phyloP scores from a whole-genome alignment of 1,139 yeast species.

The Pichia sp. region DNA sequence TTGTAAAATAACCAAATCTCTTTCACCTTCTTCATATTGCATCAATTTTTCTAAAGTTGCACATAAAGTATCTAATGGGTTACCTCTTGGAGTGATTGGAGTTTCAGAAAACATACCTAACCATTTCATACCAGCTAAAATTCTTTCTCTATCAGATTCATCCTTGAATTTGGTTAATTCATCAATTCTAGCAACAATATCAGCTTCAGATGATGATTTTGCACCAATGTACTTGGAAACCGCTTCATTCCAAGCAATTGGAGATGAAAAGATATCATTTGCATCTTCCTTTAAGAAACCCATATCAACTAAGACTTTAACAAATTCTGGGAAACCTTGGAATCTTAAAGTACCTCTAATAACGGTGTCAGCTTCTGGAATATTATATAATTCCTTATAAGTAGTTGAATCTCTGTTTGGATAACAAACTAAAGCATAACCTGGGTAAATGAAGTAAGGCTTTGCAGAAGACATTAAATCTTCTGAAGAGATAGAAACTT shows the following conservation, averaged over 20 bases:
- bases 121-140: slow-evolving; percentile 87
- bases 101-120: slow-evolving; percentile 81
- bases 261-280: slow-evolving; percentile 47
- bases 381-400: slow-evolving; percentile 82
- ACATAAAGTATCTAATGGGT: slow-evolving; percentile 92
- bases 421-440: slow-evolving; percentile 88
- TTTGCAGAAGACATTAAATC: slow-evolving; percentile 93
- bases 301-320: slow-evolving; percentile 88
- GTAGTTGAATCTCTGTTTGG: slow-evolving; percentile 98
- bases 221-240: slow-evolving; percentile 71
- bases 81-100: slow-evolving; percentile 79
- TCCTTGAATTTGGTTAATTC: slow-evolving; percentile 75
- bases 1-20: slow-evolving; percentile 91
- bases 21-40: slow-evolving; percentile 95
- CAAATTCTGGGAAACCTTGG: slow-evolving; percentile 98
- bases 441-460: slow-evolving; percentile 94
- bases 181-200: slow-evolving; percentile 67
- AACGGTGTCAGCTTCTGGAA: slow-evolving; percentile 96
- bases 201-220: slow-evolving; percentile 60
- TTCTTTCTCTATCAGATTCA: slow-evolving; percentile 77
- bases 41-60: slow-evolving; percentile 91
- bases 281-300: slow-evolving; percentile 84
- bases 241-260: slow-evolving; percentile 85
- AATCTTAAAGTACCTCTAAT: slow-evolving; percentile 95
- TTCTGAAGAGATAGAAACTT: slow-evolving; percentile 75